Evolutionary conservation across 129 eudicot species (phyloP), one percentile per base, ranked within the genome.

Genomic region (Flaveria trinervia): DNA sequence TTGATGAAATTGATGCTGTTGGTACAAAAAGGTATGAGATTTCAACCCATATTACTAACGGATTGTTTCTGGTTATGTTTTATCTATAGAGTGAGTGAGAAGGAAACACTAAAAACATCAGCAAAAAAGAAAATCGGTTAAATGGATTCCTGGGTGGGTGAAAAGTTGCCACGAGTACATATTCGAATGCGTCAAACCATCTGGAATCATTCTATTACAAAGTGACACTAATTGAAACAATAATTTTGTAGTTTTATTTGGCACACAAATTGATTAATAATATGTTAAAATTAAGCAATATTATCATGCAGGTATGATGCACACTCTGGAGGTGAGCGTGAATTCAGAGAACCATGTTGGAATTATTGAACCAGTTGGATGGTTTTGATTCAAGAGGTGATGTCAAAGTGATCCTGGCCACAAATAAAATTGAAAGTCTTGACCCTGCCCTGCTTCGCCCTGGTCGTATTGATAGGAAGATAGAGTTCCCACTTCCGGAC

Each of bases 361-460:
- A 93, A 41, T 83, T 93, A 74, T 85, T 93, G 83, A 92, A 92
- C 83, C 98, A 92, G 82, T 86, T 92, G 55, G 98, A 92, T 88
- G 98, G 98, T 68, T 93, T 93, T 60, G 98, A 93, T 88, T 88
- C 96, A 45, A 86, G 92, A 81, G 98, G 92, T 68, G 97, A 93
- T 68, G 98, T 93, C n/a, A 93, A 93, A 75, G 98, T 93, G 66
- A 93, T 93, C 75, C 85, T 93, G 69, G 98, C 98, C 23, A 93
- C 98, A 3, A 93, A 93, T 72, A 93, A 88, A 76, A 90, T 90
- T 60, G 98, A 93, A 77, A 88, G 88, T 62, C 96, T 93, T 73
- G 98, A 93, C 79, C 98, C 98, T 48, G 98, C 98, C 11, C 84
- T 93, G 83, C 98, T 93, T 22, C 84, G 98, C 18, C 98, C 98